Evolutionary conservation across 2,329 filamentous ascomycete species (phyloP).

Genomic region (Alternaria novae-zelandiae): DNA sequence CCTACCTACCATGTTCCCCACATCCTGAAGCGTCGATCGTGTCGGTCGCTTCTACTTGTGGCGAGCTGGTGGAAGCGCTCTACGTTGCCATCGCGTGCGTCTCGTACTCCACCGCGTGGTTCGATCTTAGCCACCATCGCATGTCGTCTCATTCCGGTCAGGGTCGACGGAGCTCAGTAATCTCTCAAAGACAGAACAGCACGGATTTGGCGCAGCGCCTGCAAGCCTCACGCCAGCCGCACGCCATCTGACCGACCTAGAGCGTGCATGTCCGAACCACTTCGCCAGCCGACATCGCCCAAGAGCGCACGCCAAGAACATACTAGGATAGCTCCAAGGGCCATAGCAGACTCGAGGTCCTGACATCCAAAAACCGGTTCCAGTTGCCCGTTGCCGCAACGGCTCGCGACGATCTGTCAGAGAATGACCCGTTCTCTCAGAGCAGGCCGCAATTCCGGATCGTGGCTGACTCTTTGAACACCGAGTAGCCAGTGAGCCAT

Average conservation of each 20-base stretch:
- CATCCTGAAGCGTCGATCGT: conserved; percentile 38
- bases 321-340: conserved; percentile 1
- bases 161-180: conserved; percentile 21
- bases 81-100: conserved; percentile 26
- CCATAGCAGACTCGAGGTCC: neutral
- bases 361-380: conserved; percentile 30
- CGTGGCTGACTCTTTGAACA: conserved; percentile 15
- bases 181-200: conserved; percentile 9
- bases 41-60: conserved; percentile 29
- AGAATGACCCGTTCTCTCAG: conserved; percentile 10
- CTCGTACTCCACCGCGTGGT: conserved; percentile 15
- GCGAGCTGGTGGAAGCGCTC: conserved; percentile 21
- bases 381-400: conserved; percentile 36
- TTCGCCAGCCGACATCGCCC: conserved; percentile 20
- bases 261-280: conserved; percentile 1
- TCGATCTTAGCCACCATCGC: conserved; percentile 26
- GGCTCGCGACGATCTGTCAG: conserved; percentile 31
- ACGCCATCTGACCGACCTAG: conserved; percentile 18
- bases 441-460: conserved; percentile 21
- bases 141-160: conserved; percentile 20
- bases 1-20: conserved; percentile 38
- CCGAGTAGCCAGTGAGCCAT: conserved; percentile 12
- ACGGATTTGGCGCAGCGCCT: conserved; percentile 25
- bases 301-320: conserved; percentile 6
- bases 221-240: conserved; percentile 30